phyloP scores from a whole-genome alignment of 192 early-diverging fungal species.

The Linnemannia zychae region DNA sequence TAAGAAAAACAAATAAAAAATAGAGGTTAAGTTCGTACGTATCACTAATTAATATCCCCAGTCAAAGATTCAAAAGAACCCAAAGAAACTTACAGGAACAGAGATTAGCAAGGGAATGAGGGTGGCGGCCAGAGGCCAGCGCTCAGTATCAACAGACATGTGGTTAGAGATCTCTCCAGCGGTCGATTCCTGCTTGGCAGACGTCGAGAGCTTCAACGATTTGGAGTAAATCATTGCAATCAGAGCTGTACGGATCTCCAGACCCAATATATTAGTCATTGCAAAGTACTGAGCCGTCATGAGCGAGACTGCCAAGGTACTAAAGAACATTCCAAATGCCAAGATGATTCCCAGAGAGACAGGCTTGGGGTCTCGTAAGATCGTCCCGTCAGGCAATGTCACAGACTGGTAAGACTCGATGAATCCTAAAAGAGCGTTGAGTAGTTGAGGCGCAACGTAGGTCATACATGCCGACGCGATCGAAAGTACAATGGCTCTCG shows the following conservation, averaged over 20 bases:
- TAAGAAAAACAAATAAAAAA: neutral
- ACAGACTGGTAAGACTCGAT: conserved; percentile 34
- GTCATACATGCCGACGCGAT: conserved; percentile 29
- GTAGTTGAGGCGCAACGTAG: conserved; percentile 37
- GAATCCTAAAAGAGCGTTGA: conserved; percentile 43
- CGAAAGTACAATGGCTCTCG: conserved; percentile 24
- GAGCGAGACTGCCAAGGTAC: neutral
- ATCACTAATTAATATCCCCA: neutral
- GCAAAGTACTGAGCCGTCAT: conserved; percentile 1
- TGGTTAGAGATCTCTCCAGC: conserved; percentile 46
- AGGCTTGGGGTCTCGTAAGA: conserved; percentile 5
- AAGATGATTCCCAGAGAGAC: conserved; percentile 1
- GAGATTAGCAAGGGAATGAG: conserved; percentile 12
- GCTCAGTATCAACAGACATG: conserved; percentile 45
- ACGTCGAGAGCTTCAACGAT: conserved; percentile 21
- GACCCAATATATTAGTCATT: neutral
- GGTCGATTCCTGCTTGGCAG: conserved; percentile 10
- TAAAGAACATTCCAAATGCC: conserved; percentile 7
- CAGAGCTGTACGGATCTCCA: conserved; percentile 22
- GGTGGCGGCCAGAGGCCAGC: neutral
- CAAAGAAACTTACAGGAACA: conserved; percentile 14
- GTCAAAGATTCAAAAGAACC: neutral
- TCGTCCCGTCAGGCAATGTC: no score
- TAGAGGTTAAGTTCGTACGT: neutral
- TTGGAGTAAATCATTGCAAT: conserved; percentile 41